phyloP scores from a whole-genome alignment of 495 filamentous ascomycete species.

The Penicillium atrosanguineum region DNA sequence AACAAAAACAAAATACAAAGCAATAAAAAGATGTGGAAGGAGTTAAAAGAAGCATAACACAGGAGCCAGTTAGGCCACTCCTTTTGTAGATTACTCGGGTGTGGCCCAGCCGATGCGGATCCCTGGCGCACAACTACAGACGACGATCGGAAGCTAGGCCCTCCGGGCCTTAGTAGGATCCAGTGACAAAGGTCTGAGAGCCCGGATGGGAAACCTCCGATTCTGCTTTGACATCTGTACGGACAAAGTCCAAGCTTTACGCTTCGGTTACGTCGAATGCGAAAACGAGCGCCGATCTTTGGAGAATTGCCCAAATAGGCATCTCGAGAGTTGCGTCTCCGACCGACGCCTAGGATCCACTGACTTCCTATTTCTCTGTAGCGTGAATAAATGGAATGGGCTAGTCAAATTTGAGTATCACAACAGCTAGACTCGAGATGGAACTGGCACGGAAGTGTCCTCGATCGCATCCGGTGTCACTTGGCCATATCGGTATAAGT shows the following conservation, averaged over 20 bases:
- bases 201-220: neutral
- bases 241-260: neutral
- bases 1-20: neutral
- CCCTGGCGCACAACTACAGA: neutral
- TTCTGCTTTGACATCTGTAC: neutral
- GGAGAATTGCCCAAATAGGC: constrained; percentile 6
- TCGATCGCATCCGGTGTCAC: neutral
- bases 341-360: neutral
- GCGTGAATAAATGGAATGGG: neutral
- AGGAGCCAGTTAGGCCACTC: constrained; percentile 1
- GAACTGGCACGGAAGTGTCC: neutral
- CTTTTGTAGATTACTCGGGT: constrained; percentile 2
- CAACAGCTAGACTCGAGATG: neutral
- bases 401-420: neutral
- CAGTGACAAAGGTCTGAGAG: neutral
- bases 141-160: neutral
- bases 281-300: constrained; percentile 8
- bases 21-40: neutral
- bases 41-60: neutral
- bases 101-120: constrained; percentile 1
- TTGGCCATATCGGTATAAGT: neutral
- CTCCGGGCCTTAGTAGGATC: neutral
- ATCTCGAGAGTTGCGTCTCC: neutral
- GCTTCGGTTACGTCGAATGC: neutral
- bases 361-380: neutral